These are phyloP conservation scores for Ascoidea asiatica DNA, from an alignment of 805 yeast species.

Conservation along the genomic window DNA sequence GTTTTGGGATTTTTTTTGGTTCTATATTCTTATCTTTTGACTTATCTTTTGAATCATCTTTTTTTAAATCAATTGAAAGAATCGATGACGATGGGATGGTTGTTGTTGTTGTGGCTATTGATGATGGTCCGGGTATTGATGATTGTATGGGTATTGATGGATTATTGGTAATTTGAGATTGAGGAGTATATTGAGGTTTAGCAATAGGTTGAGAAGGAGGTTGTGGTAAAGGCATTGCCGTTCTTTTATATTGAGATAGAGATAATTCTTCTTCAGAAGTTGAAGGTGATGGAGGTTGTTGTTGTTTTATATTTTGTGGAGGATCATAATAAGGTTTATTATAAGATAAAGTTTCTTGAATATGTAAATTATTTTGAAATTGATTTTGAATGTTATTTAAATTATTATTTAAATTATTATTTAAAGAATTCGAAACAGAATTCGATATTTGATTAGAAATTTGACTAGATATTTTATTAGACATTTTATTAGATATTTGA, in stretches of 20 bases:
- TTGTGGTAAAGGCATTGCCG: neutral
- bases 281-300: neutral
- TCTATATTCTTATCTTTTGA: neutral
- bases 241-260: neutral
- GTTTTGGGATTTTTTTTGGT: constrained; percentile 5
- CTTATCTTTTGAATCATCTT: neutral
- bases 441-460: too few species aligned
- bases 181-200: neutral
- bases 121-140: neutral
- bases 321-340: neutral
- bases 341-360: neutral
- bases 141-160: neutral
- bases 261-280: neutral
- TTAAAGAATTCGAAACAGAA: neutral
- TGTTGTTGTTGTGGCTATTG: neutral
- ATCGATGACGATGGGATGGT: neutral
- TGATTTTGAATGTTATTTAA: neutral
- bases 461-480: neutral
- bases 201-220: neutral
- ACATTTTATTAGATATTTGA: neutral
- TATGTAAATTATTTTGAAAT: neutral
- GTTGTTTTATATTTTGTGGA: neutral
- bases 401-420: too few species aligned
- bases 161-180: neutral
- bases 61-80: too few species aligned